These are phyloP conservation scores for Aspergillus quadricinctus DNA, from an alignment of 2,329 filamentous ascomycete genomes.

Conservation along the genomic window DNA sequence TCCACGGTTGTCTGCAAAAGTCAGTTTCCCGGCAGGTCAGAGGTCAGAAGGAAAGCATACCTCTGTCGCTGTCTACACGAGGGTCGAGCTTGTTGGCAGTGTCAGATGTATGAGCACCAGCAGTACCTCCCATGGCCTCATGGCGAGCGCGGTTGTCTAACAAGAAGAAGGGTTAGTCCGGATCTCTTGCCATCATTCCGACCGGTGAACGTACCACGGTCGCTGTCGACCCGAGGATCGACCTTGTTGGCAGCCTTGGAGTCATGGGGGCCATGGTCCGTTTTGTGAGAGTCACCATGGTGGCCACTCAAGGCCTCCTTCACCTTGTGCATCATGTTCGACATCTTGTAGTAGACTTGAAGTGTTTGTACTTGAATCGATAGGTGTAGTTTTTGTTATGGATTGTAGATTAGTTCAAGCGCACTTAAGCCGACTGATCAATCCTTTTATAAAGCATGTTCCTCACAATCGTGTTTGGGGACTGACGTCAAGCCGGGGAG, in stretches of 20 bases:
- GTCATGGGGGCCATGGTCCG: constrained; percentile 12
- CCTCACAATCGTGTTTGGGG: not conserved
- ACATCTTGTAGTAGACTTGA: constrained; percentile 32
- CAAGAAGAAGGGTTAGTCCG: not conserved
- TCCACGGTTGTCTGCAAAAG: not conserved
- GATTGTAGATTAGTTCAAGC: not conserved
- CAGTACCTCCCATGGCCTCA: not conserved
- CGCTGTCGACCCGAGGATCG: constrained; percentile 17
- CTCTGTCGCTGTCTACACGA: not conserved
- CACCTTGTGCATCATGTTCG: constrained; percentile 41
- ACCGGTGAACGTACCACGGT: constrained; percentile 7
- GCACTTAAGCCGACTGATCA: not conserved
- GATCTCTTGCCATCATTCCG: not conserved
- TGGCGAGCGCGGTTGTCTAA: constrained; percentile 7
- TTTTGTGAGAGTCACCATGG: constrained; percentile 14
- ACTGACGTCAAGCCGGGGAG: not conserved
- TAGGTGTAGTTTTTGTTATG: not conserved
- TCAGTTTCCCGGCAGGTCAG: no score
- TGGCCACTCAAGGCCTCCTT: constrained; percentile 39
- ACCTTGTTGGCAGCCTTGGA: constrained; percentile 16
- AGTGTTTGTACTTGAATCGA: not conserved
- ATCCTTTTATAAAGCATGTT: not conserved
- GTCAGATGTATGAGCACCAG: not conserved
- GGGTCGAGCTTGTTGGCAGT: not conserved
- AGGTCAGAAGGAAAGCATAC: no score